phyloP scores from a whole-genome alignment of 192 early-diverging fungal genomes.

The Mortierella hygrophila region DNA sequence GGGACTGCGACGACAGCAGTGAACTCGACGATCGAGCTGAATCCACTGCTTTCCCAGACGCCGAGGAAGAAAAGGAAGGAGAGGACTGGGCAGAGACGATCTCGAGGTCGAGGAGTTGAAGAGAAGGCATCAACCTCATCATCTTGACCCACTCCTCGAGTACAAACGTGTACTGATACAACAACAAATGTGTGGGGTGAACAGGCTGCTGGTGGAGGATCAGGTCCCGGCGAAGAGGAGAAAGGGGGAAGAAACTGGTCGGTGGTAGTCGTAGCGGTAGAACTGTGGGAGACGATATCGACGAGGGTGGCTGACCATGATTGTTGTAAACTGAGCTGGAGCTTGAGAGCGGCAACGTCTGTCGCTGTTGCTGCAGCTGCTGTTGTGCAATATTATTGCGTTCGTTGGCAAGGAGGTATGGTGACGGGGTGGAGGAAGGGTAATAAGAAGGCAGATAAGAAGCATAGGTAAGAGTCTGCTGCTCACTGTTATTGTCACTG shows the following conservation, averaged over 20 bases:
- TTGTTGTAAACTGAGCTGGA: background rate
- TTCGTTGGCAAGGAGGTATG: background rate
- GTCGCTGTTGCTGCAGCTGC: background rate
- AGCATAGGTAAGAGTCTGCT: background rate
- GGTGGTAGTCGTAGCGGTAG: background rate
- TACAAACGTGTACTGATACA: conserved; percentile 18
- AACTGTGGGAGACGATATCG: background rate
- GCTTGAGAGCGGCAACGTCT: background rate
- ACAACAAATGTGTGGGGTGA: conserved; percentile 8
- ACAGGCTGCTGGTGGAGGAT: background rate
- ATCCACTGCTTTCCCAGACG: background rate
- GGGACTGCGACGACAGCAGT: background rate
- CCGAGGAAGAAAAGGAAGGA: background rate
- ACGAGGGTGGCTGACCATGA: background rate
- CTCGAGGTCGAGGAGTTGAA: conserved; percentile 22
- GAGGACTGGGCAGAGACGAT: background rate
- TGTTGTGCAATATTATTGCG: background rate
- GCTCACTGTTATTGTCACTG: background rate
- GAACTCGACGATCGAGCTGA: background rate
- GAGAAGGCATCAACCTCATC: conserved; percentile 17
- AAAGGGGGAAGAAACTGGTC: background rate
- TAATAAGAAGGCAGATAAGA: background rate
- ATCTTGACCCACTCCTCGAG: conserved; percentile 27
- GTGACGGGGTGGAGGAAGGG: background rate
- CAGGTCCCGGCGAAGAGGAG: background rate